Evolutionary conservation across 1,284 basidiomycete species (phyloP).

Genomic region (Pisolithus thermaeus): DNA sequence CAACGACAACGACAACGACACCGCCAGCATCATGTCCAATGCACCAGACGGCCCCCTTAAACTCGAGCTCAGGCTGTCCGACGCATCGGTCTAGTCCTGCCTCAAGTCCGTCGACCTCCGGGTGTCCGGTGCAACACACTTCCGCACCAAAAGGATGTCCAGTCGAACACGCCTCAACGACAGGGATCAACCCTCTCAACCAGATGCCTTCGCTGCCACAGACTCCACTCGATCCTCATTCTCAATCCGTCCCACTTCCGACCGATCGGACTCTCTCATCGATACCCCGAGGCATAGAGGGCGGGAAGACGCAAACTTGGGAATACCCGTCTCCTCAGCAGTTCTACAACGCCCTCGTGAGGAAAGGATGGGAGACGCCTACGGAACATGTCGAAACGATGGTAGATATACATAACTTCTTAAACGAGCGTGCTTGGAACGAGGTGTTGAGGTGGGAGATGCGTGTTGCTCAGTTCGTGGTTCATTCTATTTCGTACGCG

Average conservation of each 20-base stretch:
- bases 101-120: constrained; percentile 1
- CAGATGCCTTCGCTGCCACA: constrained; percentile 86
- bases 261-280: constrained; percentile 75
- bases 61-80: background rate
- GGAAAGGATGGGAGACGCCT: constrained; percentile 98
- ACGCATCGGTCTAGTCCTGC: constrained; percentile 4
- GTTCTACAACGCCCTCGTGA: constrained; percentile 95
- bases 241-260: constrained; percentile 61
- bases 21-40: constrained; percentile 6
- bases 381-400: constrained; percentile 96
- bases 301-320: constrained; percentile 45
- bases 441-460: constrained; percentile 95
- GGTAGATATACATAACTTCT: constrained; percentile 97
- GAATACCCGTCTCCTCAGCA: constrained; percentile 99
- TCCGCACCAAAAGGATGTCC: constrained; percentile 33
- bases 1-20: background rate
- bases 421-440: constrained; percentile 96
- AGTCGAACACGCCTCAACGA: constrained; percentile 39
- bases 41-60: background rate
- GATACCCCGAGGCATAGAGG: constrained; percentile 69
- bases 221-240: constrained; percentile 45
- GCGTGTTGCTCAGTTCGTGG: constrained; percentile 50
- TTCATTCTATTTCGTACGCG: background rate
- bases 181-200: constrained; percentile 73
- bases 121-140: constrained; percentile 21